These are phyloP conservation scores for Musa schizocarpa DNA, from an alignment of 176 grass and related monocot species.

Conservation along the genomic window DNA sequence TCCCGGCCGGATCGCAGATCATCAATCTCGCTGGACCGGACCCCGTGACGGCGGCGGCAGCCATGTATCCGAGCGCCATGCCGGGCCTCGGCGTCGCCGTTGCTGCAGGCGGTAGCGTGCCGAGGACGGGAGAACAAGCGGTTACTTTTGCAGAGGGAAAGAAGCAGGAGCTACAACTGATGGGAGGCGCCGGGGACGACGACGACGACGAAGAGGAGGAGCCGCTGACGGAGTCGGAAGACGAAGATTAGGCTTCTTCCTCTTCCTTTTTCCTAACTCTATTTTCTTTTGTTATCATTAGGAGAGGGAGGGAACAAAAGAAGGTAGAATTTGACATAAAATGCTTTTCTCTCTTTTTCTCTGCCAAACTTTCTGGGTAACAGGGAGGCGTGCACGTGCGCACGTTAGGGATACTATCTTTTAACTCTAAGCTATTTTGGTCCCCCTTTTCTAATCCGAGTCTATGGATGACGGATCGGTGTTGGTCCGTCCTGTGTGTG, in stretches of 20 bases:
- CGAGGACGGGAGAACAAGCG: background rate
- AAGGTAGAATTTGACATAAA: too few relatives aligned
- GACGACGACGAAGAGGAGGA: background rate
- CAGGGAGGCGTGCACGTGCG: background rate
- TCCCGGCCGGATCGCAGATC: constrained; percentile 37
- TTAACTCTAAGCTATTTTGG: background rate
- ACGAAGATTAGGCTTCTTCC: background rate
- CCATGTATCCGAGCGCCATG: background rate
- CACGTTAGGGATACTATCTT: background rate
- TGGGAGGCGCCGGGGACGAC: background rate
- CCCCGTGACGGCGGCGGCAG: constrained; percentile 7
- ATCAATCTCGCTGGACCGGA: constrained; percentile 48
- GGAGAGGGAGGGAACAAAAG: background rate
- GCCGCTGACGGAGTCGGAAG: background rate
- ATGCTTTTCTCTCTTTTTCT: background rate
- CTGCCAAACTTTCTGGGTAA: background rate
- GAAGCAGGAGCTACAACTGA: constrained; percentile 9
- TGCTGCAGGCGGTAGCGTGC: background rate
- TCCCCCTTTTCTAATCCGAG: background rate
- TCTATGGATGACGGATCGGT: background rate
- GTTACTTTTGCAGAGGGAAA: background rate
- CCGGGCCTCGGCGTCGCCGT: background rate
- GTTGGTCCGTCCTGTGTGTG: background rate
- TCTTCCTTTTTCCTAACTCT: background rate
- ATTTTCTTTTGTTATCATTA: too few relatives aligned